Evolutionary conservation across 106 monocot species (phyloP).

Genomic region (Ottelia alismoides): DNA sequence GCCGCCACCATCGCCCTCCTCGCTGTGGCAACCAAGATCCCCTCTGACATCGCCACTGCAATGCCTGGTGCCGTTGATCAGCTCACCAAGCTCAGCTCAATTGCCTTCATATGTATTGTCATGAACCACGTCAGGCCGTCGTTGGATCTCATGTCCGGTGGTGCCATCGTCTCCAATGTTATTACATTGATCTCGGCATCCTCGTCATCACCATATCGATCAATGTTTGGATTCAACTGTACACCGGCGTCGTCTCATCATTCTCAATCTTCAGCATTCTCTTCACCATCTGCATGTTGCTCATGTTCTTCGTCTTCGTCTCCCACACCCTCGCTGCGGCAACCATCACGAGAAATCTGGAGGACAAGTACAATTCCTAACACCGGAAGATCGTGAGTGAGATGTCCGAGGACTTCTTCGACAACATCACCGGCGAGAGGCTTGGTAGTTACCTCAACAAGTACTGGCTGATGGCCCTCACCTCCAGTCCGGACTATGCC

Average conservation of each 20-base stretch:
- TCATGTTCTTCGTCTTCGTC: slow-evolving; percentile 2
- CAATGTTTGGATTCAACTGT: slow-evolving; percentile 13
- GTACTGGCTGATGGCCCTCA: slow-evolving; percentile 15
- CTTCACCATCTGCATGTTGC: background rate
- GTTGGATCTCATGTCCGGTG: slow-evolving; percentile 2
- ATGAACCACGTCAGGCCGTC: slow-evolving; percentile 22
- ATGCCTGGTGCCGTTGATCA: slow-evolving; percentile 12
- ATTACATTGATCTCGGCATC: slow-evolving; percentile 15
- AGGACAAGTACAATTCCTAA: slow-evolving; percentile 2
- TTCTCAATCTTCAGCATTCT: background rate
- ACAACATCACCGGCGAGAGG: background rate
- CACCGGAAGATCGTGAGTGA: background rate
- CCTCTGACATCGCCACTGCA: slow-evolving; percentile 9
- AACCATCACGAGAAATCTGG: slow-evolving; percentile 4
- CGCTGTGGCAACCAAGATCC: slow-evolving; percentile 7
- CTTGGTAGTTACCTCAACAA: slow-evolving; percentile 3
- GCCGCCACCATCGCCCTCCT: slow-evolving; percentile 14
- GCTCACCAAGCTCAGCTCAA: slow-evolving; percentile 22
- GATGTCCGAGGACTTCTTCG: background rate
- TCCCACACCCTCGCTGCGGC: background rate
- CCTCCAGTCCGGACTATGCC: slow-evolving; percentile 5
- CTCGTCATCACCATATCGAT: slow-evolving; percentile 17
- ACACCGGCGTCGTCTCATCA: slow-evolving; percentile 13
- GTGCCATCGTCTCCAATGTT: slow-evolving; percentile 7
- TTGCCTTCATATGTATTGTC: slow-evolving; percentile 14